These are phyloP conservation scores for Leptographium lundbergii DNA, from an alignment of 2,329 filamentous ascomycete species.

Conservation along the genomic window DNA sequence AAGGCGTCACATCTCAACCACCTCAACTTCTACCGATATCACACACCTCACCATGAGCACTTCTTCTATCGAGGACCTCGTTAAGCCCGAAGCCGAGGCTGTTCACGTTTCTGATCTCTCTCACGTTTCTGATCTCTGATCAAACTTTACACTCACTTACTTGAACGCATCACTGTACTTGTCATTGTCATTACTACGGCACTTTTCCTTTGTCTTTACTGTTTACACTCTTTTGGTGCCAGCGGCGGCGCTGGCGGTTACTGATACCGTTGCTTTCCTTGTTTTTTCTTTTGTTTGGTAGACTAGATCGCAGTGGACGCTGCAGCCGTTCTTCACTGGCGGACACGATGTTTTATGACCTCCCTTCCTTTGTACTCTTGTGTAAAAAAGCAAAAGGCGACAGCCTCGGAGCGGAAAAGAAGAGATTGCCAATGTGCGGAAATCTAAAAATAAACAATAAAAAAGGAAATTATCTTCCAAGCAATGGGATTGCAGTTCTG, in stretches of 20 bases:
- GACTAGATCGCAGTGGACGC: slow-evolving; percentile 2
- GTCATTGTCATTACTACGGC: background rate
- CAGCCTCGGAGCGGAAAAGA: background rate
- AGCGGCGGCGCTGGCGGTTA: background rate
- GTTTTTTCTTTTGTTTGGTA: slow-evolving; percentile 1
- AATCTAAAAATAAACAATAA: background rate
- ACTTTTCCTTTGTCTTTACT: background rate
- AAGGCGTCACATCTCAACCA: slow-evolving; percentile 39
- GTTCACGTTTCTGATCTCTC: background rate
- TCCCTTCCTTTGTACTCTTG: slow-evolving; percentile 3
- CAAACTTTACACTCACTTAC: background rate
- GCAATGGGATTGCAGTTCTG: background rate
- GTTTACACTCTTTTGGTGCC: background rate
- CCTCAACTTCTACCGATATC: slow-evolving; percentile 39
- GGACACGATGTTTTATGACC: slow-evolving; percentile 8
- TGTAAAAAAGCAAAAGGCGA: background rate
- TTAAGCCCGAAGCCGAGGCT: slow-evolving; percentile 7
- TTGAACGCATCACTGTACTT: background rate
- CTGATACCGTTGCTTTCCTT: background rate
- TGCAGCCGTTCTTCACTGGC: background rate
- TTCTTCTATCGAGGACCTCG: slow-evolving; percentile 25
- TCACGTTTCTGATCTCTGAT: background rate
- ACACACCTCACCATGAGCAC: slow-evolving; percentile 43
- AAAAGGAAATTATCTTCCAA: background rate
- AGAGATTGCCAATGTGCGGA: background rate